These are phyloP conservation scores for Daldinia caldariorum DNA, from an alignment of 495 filamentous ascomycete species.

Conservation along the genomic window DNA sequence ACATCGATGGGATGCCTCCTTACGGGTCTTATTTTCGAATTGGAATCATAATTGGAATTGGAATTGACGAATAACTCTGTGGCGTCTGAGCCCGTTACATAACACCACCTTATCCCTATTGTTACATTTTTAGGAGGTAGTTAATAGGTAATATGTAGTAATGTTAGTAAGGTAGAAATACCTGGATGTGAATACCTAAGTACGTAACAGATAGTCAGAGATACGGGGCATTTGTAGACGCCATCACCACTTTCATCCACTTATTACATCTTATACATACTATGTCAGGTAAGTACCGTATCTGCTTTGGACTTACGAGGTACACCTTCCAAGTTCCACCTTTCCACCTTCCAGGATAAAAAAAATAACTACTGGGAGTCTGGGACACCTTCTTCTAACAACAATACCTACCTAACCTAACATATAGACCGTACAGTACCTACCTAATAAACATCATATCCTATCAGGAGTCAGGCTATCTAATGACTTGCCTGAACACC, in stretches of 20 bases:
- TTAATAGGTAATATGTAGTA: too few species aligned
- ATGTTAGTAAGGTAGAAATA: too few species aligned
- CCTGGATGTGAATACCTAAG: neutral
- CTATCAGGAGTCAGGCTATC: neutral
- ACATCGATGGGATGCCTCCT: slow-evolving; percentile 14
- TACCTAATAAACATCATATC: too few species aligned
- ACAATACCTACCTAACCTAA: neutral
- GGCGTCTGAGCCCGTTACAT: slow-evolving; percentile 3
- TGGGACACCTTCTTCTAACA: neutral
- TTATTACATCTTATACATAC: neutral
- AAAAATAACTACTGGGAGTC: neutral
- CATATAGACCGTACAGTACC: slow-evolving; percentile 1
- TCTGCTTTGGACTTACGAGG: neutral
- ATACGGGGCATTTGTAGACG: neutral
- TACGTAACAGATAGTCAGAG: neutral
- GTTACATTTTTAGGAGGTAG: too few species aligned
- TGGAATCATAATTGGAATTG: slow-evolving; percentile 6
- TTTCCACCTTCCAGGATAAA: slow-evolving; percentile 4
- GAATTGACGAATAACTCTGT: slow-evolving; percentile 12
- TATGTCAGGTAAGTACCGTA: neutral
- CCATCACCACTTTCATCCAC: slow-evolving; percentile 1
- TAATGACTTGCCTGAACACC: slow-evolving; percentile 1
- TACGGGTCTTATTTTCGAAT: slow-evolving; percentile 24
- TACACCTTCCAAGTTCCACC: neutral
- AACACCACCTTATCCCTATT: neutral